These are phyloP conservation scores for Hyaloscypha finlandica DNA, from an alignment of 495 filamentous ascomycete genomes.

Conservation along the genomic window DNA sequence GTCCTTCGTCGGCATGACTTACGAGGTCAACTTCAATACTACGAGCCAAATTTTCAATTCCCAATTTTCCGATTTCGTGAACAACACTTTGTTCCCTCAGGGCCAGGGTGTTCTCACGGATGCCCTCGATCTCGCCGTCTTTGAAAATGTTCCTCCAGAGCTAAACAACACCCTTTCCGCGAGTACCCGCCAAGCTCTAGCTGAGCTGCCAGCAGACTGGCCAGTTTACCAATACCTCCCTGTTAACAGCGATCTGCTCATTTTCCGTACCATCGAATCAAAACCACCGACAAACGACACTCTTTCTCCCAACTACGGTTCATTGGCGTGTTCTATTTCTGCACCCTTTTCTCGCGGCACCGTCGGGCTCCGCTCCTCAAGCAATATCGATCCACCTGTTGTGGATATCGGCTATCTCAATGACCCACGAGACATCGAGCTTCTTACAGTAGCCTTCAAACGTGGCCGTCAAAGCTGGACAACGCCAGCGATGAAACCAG, in stretches of 20 bases:
- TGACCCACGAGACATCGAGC: conserved; percentile 54
- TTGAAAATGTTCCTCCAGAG: too few relatives aligned
- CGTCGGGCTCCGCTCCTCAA: conserved; percentile 49
- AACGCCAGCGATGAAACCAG: conserved; percentile 42
- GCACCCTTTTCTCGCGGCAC: conserved; percentile 48
- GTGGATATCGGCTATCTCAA: conserved; percentile 58
- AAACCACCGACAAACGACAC: conserved; percentile 37
- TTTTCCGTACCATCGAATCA: conserved; percentile 38
- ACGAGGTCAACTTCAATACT: too few relatives aligned
- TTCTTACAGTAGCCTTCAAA: conserved; percentile 55
- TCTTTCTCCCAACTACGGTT: too few relatives aligned
- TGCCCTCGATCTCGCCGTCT: too few relatives aligned
- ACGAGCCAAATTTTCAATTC: too few relatives aligned
- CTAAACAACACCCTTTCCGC: too few relatives aligned
- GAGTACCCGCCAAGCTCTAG: neutral
- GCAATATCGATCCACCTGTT: conserved; percentile 48
- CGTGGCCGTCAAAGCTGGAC: conserved; percentile 35
- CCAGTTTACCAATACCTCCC: conserved; percentile 42
- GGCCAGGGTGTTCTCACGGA: too few relatives aligned
- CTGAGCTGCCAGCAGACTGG: conserved; percentile 55
- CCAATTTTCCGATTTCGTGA: too few relatives aligned
- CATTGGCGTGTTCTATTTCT: too few relatives aligned
- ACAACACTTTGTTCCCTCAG: too few relatives aligned
- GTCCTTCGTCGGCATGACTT: too few relatives aligned
- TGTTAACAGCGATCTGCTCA: too few relatives aligned